Conservation (phyloP, 1,284 basidiomycete genomes). For the Apiotrichum laibachii region DNA sequence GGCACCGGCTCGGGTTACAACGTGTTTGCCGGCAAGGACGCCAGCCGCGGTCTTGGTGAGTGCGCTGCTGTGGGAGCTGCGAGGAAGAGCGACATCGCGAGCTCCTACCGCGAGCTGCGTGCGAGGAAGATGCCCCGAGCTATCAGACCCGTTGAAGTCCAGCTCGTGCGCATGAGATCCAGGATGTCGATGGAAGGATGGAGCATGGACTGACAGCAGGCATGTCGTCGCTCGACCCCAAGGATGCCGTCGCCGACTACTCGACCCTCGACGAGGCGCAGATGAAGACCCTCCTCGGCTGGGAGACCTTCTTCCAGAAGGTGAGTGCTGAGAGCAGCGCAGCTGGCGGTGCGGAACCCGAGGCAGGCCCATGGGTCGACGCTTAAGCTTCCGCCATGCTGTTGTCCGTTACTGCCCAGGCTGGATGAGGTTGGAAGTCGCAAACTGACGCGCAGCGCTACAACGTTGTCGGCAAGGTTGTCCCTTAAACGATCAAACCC, state of each 20-base stretch:
- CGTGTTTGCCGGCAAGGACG: conserved; percentile 79
- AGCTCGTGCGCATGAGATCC: background rate
- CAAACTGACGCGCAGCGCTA: conserved; percentile 59
- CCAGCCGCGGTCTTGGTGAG: conserved; percentile 72
- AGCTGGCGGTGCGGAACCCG: background rate
- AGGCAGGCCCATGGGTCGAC: too few species aligned
- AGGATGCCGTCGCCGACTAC: conserved; percentile 88
- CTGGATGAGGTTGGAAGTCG: background rate
- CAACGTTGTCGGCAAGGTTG: conserved; percentile 71
- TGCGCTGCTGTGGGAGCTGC: conserved; percentile 3
- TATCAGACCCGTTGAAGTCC: too few species aligned
- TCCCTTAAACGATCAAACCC: conserved; percentile 39
- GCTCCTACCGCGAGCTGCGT: background rate
- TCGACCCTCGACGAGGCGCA: conserved; percentile 71
- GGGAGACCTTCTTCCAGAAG: conserved; percentile 75
- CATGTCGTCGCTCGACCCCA: conserved; percentile 75
- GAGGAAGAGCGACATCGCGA: background rate
- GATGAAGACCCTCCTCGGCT: conserved; percentile 81
- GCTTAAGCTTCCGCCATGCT: too few species aligned
- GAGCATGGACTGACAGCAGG: conserved; percentile 35
- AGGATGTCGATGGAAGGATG: too few species aligned
- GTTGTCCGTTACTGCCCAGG: too few species aligned
- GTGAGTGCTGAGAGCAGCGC: conserved; percentile 38
- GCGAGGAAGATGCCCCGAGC: too few species aligned
- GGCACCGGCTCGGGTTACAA: conserved; percentile 52